Evolutionary conservation across 2,329 filamentous ascomycete genomes (phyloP), one percentile per base, ranked within the genome.

Genomic region (Juglanconis sp.): DNA sequence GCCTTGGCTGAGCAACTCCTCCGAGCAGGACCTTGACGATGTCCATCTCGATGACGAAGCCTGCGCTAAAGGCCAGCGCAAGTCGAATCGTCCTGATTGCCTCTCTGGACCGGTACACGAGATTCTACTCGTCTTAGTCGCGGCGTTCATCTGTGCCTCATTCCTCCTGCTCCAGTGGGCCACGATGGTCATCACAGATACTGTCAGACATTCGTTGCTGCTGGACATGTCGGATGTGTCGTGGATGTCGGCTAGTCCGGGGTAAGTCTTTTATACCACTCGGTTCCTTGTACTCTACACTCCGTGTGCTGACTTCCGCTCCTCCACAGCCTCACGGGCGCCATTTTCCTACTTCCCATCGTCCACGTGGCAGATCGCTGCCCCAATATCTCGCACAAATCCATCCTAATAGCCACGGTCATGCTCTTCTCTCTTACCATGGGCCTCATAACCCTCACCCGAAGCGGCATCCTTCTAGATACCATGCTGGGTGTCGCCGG

Each of bases 401-500:
- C 66, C n/a, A 64, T 73, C 30, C 66, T 74, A 9, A 59, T 71
- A 32, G 44, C 65, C 52, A 70, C 69, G 57, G 55, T 72, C 46
- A 51, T 66, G 10, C 58, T 67, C 9, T 74, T 72, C 63, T 66
- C 68, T 13, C 53, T 73, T 2, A 63, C 71, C 9, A 63, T 66
- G 10, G 69, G 68, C 2, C 65, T 67, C 35, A 69, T 68, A 7
- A 66, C 69, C 15, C 66, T 72, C 36, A 64, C 68, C 6, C 55
- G 53, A 17, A 68, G 63, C 30, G 72, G 71, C 9, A 56, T 70
- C n/a, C 64, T 71, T 5, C 65, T 73, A 10, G 70, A 72, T 56
- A 50, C 69, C 17, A 60, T 73, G 56, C 69, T 70, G 4, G 70
- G 68, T 2, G 42, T 73, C 34, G 70, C 71, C 4, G 72, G 72